Base-by-base conservation (phyloP, 768 basidiomycete species). In the Sporobolomyces phaffii region DNA sequence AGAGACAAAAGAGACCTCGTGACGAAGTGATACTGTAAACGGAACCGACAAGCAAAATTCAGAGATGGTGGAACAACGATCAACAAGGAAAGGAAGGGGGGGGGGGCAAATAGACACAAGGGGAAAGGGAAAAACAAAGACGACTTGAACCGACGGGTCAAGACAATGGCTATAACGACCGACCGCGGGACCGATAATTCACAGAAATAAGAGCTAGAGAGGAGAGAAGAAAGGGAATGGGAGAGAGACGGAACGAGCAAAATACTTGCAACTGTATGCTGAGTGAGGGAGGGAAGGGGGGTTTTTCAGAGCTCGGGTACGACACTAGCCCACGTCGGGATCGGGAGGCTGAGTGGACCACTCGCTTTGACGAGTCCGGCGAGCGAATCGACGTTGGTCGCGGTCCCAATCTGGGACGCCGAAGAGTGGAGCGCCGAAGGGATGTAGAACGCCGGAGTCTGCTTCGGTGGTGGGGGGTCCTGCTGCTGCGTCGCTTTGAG, bases 371-470 rank as follows among this genome's bases (percentile, higher is more conserved):
- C 56, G 28, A 34, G 18, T n/a, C 41, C 43, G 22, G 56, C 56
- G 28, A 26, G 41, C 7, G 41, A n/a, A 26, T 58, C 56, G 43
- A 58, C 56, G 43, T 44, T 58, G 14, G 56, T 58, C 9, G 26
- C 28, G 4, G 56, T 58, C 2, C 56, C 56, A 31, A 58, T 58
- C 44, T 45, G 43, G 5, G 41, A 20, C 18, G 56, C 56, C 20
- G 41, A 45, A 26, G 41, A 44, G n/a, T 58, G 56, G 3, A 58
- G 13, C 22, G 56, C 43, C 18, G 56, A 44, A 41, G 64, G 64
- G 36, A 65, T 65, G 34, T 65, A 65, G 58, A 65, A 65, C 41
- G 64, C 64, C 20, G 64, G 64, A n/a, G 56, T 58, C 31, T 2
- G 20, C 31, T 58, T 57, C 54, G 24, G 33, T 5, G 26, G 4